Base-by-base conservation (phyloP, 2,329 filamentous ascomycete species). In the Exophiala sideris region DNA sequence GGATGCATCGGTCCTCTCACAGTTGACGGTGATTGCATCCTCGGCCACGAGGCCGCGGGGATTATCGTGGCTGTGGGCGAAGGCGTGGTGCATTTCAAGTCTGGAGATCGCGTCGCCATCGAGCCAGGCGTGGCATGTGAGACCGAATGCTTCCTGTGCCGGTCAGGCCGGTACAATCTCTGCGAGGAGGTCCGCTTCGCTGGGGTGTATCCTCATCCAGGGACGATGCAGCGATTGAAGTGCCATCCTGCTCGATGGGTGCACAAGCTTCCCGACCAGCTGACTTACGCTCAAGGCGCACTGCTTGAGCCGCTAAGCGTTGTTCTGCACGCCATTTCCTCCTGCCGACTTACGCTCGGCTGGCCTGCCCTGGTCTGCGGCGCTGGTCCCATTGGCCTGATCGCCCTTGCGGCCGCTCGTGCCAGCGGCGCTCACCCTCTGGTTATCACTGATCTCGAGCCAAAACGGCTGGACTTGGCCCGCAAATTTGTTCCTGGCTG, bases 291-390 rank as follows among this genome's bases (percentile, higher is more conserved):
- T 11, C 78, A 86, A 62, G 83, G 79, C 5, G 83, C 84, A 10
- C 76, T 87, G 1, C 77, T 87, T 16, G 84, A 86, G 60, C 84
- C 84, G 1, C 72, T 86, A 5, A 81, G 79, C 14, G 84, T 87
- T 5, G 81, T 82, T 3, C 73, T 86, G 61, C 79, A 84, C 54
- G 84, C 78, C n/a, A 76, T 86, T 54, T 72, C 76, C 29, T 73
- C 73, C 0, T 78, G 78, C 1, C 42, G 39, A 12, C 68, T 86
- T 12, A 72, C 71, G 2, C 73, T 86, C 5, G 83, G 84, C 16
- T 75, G 75, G 1, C 77, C 77, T 5, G 76, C 76, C 1, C 70
- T 85, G 1, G 71, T 86, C 41, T 85, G 80, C 58, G 83, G 84
- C 20, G 83, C 83, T 9, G 83, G 83, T 0, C 83, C 83, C 1